phyloP scores from a whole-genome alignment of 2,329 filamentous ascomycete genomes.

The Raffaelea ambrosiae region DNA sequence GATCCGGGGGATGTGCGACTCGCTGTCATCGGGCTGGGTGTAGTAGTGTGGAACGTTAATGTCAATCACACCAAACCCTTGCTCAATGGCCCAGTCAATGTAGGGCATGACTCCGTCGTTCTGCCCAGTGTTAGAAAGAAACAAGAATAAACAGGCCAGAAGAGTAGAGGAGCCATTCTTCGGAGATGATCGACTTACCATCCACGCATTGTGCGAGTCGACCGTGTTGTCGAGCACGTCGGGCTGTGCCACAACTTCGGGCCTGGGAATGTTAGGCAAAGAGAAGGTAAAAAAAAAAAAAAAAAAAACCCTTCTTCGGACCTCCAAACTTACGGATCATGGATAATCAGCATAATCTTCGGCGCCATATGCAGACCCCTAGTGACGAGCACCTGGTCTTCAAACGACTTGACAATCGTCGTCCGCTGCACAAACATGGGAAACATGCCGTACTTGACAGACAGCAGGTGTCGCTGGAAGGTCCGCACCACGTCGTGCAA shows the following conservation, averaged over 20 bases:
- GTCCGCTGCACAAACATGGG: constrained; percentile 72
- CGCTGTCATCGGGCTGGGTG: constrained; percentile 50
- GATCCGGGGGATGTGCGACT: constrained; percentile 35
- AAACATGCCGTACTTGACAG: constrained; percentile 67
- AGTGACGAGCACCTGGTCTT: constrained; percentile 80
- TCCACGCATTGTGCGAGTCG: constrained; percentile 77
- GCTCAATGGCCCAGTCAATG: constrained; percentile 71
- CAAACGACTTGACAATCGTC: constrained; percentile 64
- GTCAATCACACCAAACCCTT: constrained; percentile 79
- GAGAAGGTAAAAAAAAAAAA: neutral
- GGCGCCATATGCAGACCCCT: constrained; percentile 56
- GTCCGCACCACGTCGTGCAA: constrained; percentile 73
- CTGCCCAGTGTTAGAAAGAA: constrained; percentile 32
- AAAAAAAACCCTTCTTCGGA: too few relatives aligned
- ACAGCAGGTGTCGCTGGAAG: constrained; percentile 65
- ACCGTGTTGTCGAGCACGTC: constrained; percentile 63
- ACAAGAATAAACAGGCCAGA: neutral
- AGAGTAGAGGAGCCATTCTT: too few relatives aligned
- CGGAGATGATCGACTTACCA: constrained; percentile 49
- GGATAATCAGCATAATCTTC: constrained; percentile 75
- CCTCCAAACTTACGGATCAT: constrained; percentile 63
- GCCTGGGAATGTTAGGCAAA: constrained; percentile 33
- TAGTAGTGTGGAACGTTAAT: constrained; percentile 80
- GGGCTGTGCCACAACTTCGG: constrained; percentile 59
- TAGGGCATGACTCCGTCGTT: constrained; percentile 74